Base-by-base conservation (phyloP, 768 basidiomycete species). In the Clitopilus passeckerianus region DNA sequence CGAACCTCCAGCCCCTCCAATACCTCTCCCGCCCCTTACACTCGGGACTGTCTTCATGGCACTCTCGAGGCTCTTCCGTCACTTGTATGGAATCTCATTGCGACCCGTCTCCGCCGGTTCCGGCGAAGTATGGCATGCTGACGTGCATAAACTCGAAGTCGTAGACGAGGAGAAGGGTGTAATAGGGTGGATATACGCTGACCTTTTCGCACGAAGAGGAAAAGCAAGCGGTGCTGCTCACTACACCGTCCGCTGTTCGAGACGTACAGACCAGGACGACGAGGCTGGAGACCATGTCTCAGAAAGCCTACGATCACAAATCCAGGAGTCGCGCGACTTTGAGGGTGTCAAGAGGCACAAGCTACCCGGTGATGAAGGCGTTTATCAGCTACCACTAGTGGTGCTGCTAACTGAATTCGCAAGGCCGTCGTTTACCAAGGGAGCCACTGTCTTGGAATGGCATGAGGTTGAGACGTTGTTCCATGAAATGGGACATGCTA, bases 401-500 rank as follows among this genome's bases (percentile, higher is more conserved):
- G 97, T 97, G 5, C 74, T 99, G 12, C 75, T 95, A 6, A 96
- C 92, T 65, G 95, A 95, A 66, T 97, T 98, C 66, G 75, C 83
- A 20, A 80, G 78, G 27, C 87, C 91, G 20, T 76, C 84, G 2
- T 61, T 80, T 16, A 72, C 80, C n/a, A 74, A 78, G 12, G 89
- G 87, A 0, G 82, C 91, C 5, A 87, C 92, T 0, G 72, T 88
- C 54, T 74, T 99, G 20, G 86, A 88, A 59, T 98, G 95, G 95
- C 89, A 90, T 65, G 95, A 98, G 65, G 92, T 98, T 8, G 79
- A 90, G 69, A 98, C 96, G 1, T 76, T 98, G 22, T 97, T 95
- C 75, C 97, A 99, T 66, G 97, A 99, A 75, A 97, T 98, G 94
- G 97, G 97, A 0, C 97, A 99, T 74, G 97, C 97, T 10, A 94